Percentiles rank a stretch among this genome's conserved stretches.
phyloP scores from a whole-genome alignment of 768 basidiomycete species.

The Paxillus involutus region DNA sequence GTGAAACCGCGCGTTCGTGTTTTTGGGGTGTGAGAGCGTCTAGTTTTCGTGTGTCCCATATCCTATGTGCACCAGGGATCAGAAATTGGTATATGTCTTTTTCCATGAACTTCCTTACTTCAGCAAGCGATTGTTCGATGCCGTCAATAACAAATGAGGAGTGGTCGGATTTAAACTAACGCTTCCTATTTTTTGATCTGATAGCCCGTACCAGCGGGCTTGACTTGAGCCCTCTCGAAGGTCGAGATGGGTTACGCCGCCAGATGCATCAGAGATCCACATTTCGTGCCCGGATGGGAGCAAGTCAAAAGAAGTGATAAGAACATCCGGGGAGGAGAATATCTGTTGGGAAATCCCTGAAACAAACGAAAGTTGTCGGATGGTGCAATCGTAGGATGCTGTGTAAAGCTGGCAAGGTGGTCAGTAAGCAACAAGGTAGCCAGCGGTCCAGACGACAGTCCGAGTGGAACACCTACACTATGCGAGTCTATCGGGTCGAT shows the following conservation, averaged over 20 bases:
- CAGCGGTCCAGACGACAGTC: neutral
- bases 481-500: slow-evolving; percentile 76
- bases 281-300: slow-evolving; percentile 69
- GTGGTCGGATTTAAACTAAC: slow-evolving; percentile 76
- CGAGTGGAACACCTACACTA: slow-evolving; percentile 45
- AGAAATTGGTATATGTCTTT: neutral
- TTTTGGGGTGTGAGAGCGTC: slow-evolving; percentile 36
- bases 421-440: neutral
- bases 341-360: slow-evolving; percentile 72
- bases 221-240: slow-evolving; percentile 60
- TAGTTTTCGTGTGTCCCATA: slow-evolving; percentile 81
- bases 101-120: slow-evolving; percentile 46
- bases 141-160: slow-evolving; percentile 66
- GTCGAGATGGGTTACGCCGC: slow-evolving; percentile 76
- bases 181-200: slow-evolving; percentile 74
- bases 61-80: slow-evolving; percentile 37
- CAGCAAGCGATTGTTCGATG: slow-evolving; percentile 70
- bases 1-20: slow-evolving; percentile 9
- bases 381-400: slow-evolving; percentile 77
- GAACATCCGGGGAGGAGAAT: slow-evolving; percentile 51
- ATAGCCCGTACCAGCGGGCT: slow-evolving; percentile 59
- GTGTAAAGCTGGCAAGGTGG: slow-evolving; percentile 61
- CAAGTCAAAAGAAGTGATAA: slow-evolving; percentile 74
- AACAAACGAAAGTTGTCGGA: slow-evolving; percentile 71
- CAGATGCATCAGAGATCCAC: slow-evolving; percentile 78